Base-by-base conservation (phyloP, 2,329 filamentous ascomycete genomes). In the Pyrenochaeta sp. region DNA sequence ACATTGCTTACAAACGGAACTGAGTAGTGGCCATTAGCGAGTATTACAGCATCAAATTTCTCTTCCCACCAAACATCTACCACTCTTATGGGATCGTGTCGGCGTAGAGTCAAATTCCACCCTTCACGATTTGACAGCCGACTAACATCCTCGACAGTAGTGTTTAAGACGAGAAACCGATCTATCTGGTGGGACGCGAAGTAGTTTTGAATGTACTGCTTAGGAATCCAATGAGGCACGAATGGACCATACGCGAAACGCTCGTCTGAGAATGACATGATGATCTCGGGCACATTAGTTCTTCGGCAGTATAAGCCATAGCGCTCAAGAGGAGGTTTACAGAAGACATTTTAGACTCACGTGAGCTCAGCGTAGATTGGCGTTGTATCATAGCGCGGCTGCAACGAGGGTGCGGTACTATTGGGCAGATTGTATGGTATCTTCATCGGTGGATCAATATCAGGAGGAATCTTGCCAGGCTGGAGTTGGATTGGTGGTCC, bases 211-310 rank as follows among this genome's bases (percentile, higher is more conserved):
- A 87, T 77, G 29, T 66, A 64, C 23, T 66, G 61, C 2, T 80
- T 78, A 0, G 84, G 80, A 0, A 86, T 70, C 54, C 81, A 77
- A 60, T 86, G 83, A 0, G 83, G 83, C 11, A 79, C 80, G 60
- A 85, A 86, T 0, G 83, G 82, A 0, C 83, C 83, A 50, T 85
- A 85, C 0, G 83, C 72, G 56, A 86, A 85, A 0, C 75, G 75
- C 1, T 71, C 41, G 51, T 85, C 83, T 0, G 83, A 85, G 58
- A 85, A 84, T 4, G 75, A 78, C 83, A 85, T 85, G 18, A 82
- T 82, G 30, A 85, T 80, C 33, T 82, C 79, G 0, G 83, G 83
- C 0, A 86, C 82, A 43, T 86, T 86, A 1, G 84, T 86, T 1
- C 83, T 78, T 12, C 7, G 6, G 29, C 36, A 29, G 10, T 48